Evolutionary conservation across 371 early-diverging fungal genomes (phyloP).

Genomic region (Apophysomyces ossiformis): DNA sequence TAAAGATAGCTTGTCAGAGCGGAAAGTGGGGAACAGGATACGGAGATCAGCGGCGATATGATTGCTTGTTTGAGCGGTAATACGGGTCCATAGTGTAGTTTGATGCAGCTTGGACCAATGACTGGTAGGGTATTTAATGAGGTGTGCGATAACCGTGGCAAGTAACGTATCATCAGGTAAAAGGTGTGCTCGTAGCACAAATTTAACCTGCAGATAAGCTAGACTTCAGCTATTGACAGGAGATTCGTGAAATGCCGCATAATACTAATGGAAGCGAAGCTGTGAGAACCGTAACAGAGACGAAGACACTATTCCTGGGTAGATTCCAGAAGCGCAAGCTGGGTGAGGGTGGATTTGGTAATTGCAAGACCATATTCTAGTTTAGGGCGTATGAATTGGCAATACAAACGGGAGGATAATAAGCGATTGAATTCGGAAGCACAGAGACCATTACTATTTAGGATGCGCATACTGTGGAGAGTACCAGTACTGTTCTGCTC

Average conservation of each 20-base stretch:
- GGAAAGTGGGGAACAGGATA: too few species aligned
- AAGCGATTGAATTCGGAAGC: slow-evolving; percentile 5
- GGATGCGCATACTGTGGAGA: slow-evolving; percentile 11
- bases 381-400: slow-evolving; percentile 12
- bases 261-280: slow-evolving; percentile 12
- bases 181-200: not conserved
- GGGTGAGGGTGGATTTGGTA: not conserved
- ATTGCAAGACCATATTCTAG: slow-evolving; percentile 17
- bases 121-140: not conserved
- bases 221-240: not conserved
- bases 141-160: not conserved
- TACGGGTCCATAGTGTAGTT: not conserved
- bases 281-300: slow-evolving; percentile 21
- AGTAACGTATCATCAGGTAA: slow-evolving; percentile 21
- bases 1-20: too few species aligned
- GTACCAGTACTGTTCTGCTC: not conserved
- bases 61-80: too few species aligned
- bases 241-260: slow-evolving; percentile 24
- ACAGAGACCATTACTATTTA: slow-evolving; percentile 4
- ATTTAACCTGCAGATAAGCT: slow-evolving; percentile 13
- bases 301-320: slow-evolving; percentile 25
- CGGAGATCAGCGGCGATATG: too few species aligned
- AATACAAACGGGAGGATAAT: slow-evolving; percentile 11
- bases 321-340: not conserved
- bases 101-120: not conserved